phyloP scores from a whole-genome alignment of 768 basidiomycete genomes.

The Collybia mongolica region DNA sequence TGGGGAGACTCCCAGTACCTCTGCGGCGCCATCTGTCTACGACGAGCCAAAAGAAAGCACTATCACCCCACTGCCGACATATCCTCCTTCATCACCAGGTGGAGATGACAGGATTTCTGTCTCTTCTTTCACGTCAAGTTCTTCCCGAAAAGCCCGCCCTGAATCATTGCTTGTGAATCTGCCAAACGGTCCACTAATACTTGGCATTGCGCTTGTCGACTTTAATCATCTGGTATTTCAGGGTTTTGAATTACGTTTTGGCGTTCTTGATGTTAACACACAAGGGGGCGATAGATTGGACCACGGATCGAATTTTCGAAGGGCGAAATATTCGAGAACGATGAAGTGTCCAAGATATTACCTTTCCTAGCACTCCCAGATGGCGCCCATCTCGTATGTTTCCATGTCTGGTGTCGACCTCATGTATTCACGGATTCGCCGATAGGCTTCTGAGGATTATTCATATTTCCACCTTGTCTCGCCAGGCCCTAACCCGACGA shows the following conservation, averaged over 20 bases:
- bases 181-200: slow-evolving; percentile 58
- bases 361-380: slow-evolving; percentile 97
- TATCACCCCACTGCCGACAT: slow-evolving; percentile 40
- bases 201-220: slow-evolving; percentile 91
- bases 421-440: slow-evolving; percentile 3
- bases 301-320: slow-evolving; percentile 86
- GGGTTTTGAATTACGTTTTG: neutral
- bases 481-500: slow-evolving; percentile 64
- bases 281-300: slow-evolving; percentile 62
- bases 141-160: slow-evolving; percentile 72
- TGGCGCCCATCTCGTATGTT: slow-evolving; percentile 87
- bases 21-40: slow-evolving; percentile 45
- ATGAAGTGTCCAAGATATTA: slow-evolving; percentile 79
- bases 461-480: slow-evolving; percentile 94
- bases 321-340: slow-evolving; percentile 80
- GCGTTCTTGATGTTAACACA: slow-evolving; percentile 8
- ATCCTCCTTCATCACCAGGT: slow-evolving; percentile 54
- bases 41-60: slow-evolving; percentile 34
- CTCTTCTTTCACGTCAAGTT: slow-evolving; percentile 61
- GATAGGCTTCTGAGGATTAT: slow-evolving; percentile 87
- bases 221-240: slow-evolving; percentile 85
- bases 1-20: slow-evolving; percentile 51
- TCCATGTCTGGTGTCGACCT: slow-evolving; percentile 4
- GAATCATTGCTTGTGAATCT: slow-evolving; percentile 74
- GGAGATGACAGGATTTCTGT: slow-evolving; percentile 53